Percentiles rank a stretch among this genome's conserved stretches.
Evolutionary conservation across 331 rosid species (phyloP).

Genomic region (Acacia pycnantha): DNA sequence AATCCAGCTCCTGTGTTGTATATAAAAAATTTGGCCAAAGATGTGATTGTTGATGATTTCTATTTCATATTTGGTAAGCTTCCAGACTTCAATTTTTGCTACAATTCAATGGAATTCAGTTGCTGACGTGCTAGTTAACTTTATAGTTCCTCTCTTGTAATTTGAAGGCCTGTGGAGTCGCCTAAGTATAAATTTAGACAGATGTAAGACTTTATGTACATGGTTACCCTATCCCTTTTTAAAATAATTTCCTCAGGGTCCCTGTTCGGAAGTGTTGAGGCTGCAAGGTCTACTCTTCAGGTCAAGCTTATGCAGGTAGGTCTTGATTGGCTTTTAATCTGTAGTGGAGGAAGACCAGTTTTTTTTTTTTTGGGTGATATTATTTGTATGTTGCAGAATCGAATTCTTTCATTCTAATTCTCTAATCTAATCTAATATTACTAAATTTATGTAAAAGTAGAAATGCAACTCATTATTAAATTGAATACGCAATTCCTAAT

Average conservation of each 20-base stretch:
- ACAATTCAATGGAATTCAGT: background rate
- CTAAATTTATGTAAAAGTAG: background rate
- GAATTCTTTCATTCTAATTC: background rate
- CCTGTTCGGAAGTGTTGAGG: slow-evolving; percentile 74
- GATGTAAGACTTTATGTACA: slow-evolving; percentile 7
- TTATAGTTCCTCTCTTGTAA: background rate
- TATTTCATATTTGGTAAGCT: slow-evolving; percentile 82
- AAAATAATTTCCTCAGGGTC: slow-evolving; percentile 48
- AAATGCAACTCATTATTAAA: background rate
- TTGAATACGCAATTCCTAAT: background rate
- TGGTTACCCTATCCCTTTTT: background rate
- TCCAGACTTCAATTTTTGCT: background rate
- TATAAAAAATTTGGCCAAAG: slow-evolving; percentile 97
- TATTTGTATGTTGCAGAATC: background rate
- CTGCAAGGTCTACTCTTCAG: slow-evolving; percentile 66
- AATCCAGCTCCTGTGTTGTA: slow-evolving; percentile 84
- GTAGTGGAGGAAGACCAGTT: background rate
- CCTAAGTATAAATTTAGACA: slow-evolving; percentile 7
- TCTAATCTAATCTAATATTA: background rate
- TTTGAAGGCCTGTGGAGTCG: slow-evolving; percentile 11
- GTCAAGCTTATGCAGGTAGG: slow-evolving; percentile 91
- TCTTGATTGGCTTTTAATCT: slow-evolving; percentile 9
- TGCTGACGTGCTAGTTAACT: background rate
- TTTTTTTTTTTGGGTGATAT: background rate
- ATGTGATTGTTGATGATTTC: slow-evolving; percentile 72